Conservation (phyloP, 2,329 filamentous ascomycete species). For the Colletotrichum spinosum region DNA sequence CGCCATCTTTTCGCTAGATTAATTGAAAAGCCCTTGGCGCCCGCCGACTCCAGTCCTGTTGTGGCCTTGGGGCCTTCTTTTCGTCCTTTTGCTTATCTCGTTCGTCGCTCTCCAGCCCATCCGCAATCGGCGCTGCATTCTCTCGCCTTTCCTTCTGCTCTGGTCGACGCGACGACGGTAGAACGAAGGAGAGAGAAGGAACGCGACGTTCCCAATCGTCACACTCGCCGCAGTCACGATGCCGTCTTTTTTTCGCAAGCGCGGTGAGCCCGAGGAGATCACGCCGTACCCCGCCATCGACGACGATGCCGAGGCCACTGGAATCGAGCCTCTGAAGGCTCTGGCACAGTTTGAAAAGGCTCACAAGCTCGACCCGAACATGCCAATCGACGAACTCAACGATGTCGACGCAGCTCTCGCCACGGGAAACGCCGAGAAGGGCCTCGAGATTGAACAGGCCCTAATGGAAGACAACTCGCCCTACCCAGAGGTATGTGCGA, state of each 20-base stretch:
- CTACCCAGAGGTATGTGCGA: constrained; percentile 69
- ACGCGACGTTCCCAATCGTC: constrained; percentile 4
- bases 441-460: constrained; percentile 67
- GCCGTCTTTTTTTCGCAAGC: constrained; percentile 56
- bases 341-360: constrained; percentile 69
- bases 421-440: constrained; percentile 66
- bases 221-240: constrained; percentile 42
- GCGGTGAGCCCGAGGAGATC: constrained; percentile 58
- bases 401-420: constrained; percentile 69
- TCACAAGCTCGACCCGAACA: constrained; percentile 73
- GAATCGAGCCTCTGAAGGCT: constrained; percentile 56
- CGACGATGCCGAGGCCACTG: constrained; percentile 52
- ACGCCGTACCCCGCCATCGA: constrained; percentile 54
- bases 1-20: constrained; percentile 31
- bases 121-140: constrained; percentile 32
- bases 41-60: constrained; percentile 33
- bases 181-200: constrained; percentile 31
- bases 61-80: constrained; percentile 35
- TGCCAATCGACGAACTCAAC: constrained; percentile 71
- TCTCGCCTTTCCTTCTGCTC: constrained; percentile 33
- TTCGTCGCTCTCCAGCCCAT: constrained; percentile 30
- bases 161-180: constrained; percentile 15
- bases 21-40: constrained; percentile 34
- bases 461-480: constrained; percentile 74
- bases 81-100: constrained; percentile 32